Evolutionary conservation across 2,329 filamentous ascomycete species (phyloP), one percentile per base, ranked within the genome.

Genomic region (Passalora sequoiae): DNA sequence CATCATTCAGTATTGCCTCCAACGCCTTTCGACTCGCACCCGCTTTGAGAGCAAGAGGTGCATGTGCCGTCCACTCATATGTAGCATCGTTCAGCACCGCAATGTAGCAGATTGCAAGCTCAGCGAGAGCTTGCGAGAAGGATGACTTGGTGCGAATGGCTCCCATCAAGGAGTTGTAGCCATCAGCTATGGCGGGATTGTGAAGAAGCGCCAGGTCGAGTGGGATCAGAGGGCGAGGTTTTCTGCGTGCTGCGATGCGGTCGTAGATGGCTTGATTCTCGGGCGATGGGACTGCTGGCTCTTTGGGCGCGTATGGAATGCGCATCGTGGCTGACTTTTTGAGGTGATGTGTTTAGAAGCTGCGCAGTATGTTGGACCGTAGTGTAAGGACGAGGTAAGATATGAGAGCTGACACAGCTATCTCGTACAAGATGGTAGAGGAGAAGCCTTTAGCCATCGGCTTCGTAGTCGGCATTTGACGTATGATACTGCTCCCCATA

Each of bases 141-240:
- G 57, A 58, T 3, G 61, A 60, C 41, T 62, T 55, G 25, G 59
- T 58, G 30, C 65, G 60, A 27, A 67, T 66, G 36, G 63, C 62
- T 46, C 81, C 81, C 8, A 86, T 73, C 62, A 86, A 82, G 9
- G 70, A 67, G 69, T 85, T 86, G 81, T 82, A 86, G 40, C 86
- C 86, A 66, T 87, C 81, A 12, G 86, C 85, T 1, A 91, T 76
- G 13, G 80, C 69, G 1, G 84, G 83, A 15, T 81, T 77, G 69
- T 91, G 86, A 9, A 91, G 74, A 1, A 91, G 77, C 2, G 86
- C 73, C 2, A 87, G 76, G 62, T 91, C 86, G n/a, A 91, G 77
- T 0, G 82, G 67, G 47, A 86, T 84, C 15, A 91, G 75, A 4
- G 83, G 82, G 1, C 84, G 79, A 0, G 84, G 83, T 2, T 71